These are phyloP conservation scores for Effrenium voratum DNA, from an alignment of 73 alveolate genomes.

Conservation along the genomic window DNA sequence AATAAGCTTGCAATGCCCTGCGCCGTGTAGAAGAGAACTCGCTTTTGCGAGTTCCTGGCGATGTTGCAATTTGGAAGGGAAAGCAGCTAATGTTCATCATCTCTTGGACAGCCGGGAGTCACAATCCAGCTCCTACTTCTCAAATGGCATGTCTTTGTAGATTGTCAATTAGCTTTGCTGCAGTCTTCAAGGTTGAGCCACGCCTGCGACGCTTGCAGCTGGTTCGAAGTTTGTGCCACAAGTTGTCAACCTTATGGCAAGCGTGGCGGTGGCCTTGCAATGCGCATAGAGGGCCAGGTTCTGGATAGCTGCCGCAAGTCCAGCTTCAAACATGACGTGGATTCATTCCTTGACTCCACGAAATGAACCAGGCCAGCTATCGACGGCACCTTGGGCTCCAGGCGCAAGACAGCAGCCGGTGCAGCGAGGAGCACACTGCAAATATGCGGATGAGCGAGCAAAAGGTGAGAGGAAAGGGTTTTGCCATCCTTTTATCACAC, in stretches of 20 bases:
- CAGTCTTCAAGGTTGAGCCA: not conserved
- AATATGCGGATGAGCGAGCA: no score
- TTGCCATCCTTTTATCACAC: no score
- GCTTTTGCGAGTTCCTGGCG: constrained; percentile 74
- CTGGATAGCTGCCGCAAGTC: no score
- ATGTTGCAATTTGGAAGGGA: not conserved
- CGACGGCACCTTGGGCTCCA: not conserved
- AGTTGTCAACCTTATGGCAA: constrained; percentile 35
- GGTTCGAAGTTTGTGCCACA: constrained; percentile 76
- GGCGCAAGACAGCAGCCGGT: constrained; percentile 59
- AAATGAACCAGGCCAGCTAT: no score
- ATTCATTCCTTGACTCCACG: no score
- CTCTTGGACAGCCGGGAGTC: not conserved
- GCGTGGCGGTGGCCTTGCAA: no score
- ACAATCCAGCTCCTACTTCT: not conserved
- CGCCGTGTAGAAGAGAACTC: constrained; percentile 63
- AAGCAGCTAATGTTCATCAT: not conserved
- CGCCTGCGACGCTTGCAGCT: constrained; percentile 32
- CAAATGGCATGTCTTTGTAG: not conserved
- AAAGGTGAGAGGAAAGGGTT: no score
- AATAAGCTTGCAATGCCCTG: constrained; percentile 68
- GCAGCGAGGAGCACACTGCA: constrained; percentile 61
- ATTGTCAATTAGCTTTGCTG: not conserved
- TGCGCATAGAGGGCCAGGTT: no score
- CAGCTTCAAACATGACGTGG: no score